Percentiles rank a stretch among this genome's conserved stretches.
Evolutionary conservation across 2,329 filamentous ascomycete species (phyloP).

Genomic region (Hypoxylon sp.): DNA sequence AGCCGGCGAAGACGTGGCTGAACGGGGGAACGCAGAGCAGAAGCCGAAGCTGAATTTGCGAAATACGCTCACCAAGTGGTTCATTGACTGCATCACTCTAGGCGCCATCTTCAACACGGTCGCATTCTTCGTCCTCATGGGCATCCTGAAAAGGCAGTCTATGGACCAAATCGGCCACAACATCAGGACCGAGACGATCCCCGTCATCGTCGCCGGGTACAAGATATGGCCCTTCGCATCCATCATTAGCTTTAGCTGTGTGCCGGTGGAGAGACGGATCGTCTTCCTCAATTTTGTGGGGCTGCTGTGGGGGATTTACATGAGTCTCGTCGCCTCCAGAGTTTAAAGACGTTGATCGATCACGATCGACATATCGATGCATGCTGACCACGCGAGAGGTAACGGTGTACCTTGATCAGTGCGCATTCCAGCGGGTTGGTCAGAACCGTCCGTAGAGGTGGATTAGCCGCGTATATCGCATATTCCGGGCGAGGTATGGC

Average conservation of each 20-base stretch:
- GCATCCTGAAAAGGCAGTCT: constrained; percentile 60
- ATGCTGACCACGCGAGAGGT: constrained; percentile 27
- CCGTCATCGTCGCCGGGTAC: constrained; percentile 65
- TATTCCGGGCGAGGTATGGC: not conserved
- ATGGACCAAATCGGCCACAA: constrained; percentile 57
- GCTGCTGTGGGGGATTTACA: constrained; percentile 66
- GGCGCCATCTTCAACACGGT: constrained; percentile 64
- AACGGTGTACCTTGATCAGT: constrained; percentile 32
- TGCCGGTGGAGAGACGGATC: constrained; percentile 65
- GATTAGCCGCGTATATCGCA: constrained; percentile 21
- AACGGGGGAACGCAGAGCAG: constrained; percentile 34
- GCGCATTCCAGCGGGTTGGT: constrained; percentile 15
- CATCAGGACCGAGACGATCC: constrained; percentile 61
- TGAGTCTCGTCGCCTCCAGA: constrained; percentile 63
- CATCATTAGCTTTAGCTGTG: constrained; percentile 65
- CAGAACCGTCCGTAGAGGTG: not conserved
- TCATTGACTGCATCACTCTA: constrained; percentile 65
- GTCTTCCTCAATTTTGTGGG: constrained; percentile 66
- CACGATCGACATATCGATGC: constrained; percentile 32
- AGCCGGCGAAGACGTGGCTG: constrained; percentile 38
- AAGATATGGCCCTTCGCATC: constrained; percentile 68
- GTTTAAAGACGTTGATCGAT: constrained; percentile 52
- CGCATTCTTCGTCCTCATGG: constrained; percentile 65
- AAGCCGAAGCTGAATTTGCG: constrained; percentile 57
- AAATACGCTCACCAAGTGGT: constrained; percentile 65